These are phyloP conservation scores for Xylariomycetidae sp. DNA, from an alignment of 2,329 filamentous ascomycete species.

Conservation along the genomic window DNA sequence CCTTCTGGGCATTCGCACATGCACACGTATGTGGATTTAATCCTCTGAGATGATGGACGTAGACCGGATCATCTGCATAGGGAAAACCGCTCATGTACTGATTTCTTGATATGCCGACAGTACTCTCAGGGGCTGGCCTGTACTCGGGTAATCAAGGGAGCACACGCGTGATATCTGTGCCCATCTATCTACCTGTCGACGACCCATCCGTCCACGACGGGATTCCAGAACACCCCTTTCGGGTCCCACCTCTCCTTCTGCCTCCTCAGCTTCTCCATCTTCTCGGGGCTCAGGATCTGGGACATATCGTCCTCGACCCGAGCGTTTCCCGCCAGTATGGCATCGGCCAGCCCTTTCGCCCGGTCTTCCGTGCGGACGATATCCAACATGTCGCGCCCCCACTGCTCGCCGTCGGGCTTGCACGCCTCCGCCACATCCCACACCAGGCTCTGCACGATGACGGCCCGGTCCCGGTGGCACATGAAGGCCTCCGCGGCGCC, in stretches of 20 bases:
- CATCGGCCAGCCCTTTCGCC: conserved; percentile 3
- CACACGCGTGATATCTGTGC: no score
- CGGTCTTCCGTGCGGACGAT: conserved; percentile 3
- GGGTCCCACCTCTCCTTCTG: conserved; percentile 2
- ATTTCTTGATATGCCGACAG: no score
- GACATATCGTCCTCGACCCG: conserved; percentile 5
- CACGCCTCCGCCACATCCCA: not conserved
- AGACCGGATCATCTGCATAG: no score
- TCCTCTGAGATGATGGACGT: no score
- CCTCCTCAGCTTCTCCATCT: conserved; percentile 4
- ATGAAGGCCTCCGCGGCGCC: conserved; percentile 1
- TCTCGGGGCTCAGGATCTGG: conserved; percentile 3
- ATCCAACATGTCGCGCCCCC: conserved; percentile 1
- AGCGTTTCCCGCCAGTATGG: conserved; percentile 4
- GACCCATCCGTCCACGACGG: conserved; percentile 19
- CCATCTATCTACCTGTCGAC: no score
- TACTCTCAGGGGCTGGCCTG: no score
- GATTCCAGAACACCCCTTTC: conserved; percentile 5
- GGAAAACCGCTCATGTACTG: no score
- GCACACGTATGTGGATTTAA: no score
- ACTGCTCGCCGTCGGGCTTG: not conserved
- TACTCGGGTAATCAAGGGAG: no score
- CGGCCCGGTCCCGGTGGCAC: conserved; percentile 3
- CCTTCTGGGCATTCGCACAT: no score
- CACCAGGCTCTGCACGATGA: conserved; percentile 1